Base-by-base conservation (phyloP, 1,139 yeast species). In the Yamadazyma epiphylla region DNA sequence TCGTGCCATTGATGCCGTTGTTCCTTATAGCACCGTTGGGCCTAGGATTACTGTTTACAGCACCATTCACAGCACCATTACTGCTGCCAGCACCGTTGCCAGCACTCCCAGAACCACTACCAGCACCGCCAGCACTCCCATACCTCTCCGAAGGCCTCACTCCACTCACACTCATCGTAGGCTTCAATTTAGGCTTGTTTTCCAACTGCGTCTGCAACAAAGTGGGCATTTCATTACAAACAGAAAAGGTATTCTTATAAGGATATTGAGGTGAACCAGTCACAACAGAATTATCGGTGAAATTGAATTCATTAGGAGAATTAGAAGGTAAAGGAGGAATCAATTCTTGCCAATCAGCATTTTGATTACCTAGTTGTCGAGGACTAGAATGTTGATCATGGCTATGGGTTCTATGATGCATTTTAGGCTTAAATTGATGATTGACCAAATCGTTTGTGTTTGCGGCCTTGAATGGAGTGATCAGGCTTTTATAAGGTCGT, bases 271-370 rank as follows among this genome's bases (percentile, higher is more conserved):
- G 20, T 7, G 20, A 7, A 10, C 9, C 20, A 7, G 20, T 7
- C 20, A 17, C 10, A 10, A 10, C 7, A 7, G 10, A 10, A 7
- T 17, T 17, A 7, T 35, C 36, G 30, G 33, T 31, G 13, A 33
- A 21, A 29, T 40, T 35, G 26, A 40, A 32, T 12, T 31, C 25
- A 29, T 41, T 37, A 32, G 29, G 41, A 26, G 37, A 36, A 15
- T 31, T 35, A 13, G 37, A 37, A 4, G 50, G 51, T 27, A 47
- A 30, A 3, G 55, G 54, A 14, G 55, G 53, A 6, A 48, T 46
- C 25, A 48, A 37, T 9, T 38, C 36, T 12, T 48, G 49, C 55
- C 55, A 50, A 13, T 42, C 20, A 10, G 20, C 37, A 11, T 27
- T 25, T 22, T 28, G 35, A 7, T 15, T 21, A 7, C 12, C 13